Evolutionary conservation across 2,329 filamentous ascomycete species (phyloP).

Genomic region (Pseudonectria buxi): DNA sequence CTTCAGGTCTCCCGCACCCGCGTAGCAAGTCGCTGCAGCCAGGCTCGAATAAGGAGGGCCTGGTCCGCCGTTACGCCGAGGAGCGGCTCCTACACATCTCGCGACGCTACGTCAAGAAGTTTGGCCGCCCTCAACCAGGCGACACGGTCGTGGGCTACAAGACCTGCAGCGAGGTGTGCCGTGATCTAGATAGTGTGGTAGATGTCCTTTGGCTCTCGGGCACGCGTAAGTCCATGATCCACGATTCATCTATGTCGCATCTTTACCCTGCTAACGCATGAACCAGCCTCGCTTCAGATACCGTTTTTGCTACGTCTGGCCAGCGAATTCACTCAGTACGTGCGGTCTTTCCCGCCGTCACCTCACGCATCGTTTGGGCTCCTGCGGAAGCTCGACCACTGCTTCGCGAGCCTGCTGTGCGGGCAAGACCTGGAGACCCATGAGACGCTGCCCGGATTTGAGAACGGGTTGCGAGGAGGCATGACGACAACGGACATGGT

Average conservation of each 20-base stretch:
- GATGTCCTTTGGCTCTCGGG: conserved; percentile 82
- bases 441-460: conserved; percentile 63
- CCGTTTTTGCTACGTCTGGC: conserved; percentile 78
- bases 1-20: conserved; percentile 46
- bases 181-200: conserved; percentile 66
- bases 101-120: conserved; percentile 56
- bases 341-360: conserved; percentile 58
- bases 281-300: conserved; percentile 55
- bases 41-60: conserved; percentile 54
- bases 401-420: conserved; percentile 68
- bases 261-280: conserved; percentile 1
- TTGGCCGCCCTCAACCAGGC: conserved; percentile 36
- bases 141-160: conserved; percentile 48
- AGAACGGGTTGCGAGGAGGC: conserved; percentile 52
- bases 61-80: conserved; percentile 51
- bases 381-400: conserved; percentile 73
- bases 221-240: conserved; percentile 56
- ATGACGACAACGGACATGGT: conserved; percentile 82
- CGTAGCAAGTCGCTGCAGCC: conserved; percentile 45
- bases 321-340: conserved; percentile 62
- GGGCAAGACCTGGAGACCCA: conserved; percentile 61
- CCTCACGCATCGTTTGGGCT: conserved; percentile 63
- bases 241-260: not conserved
- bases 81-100: conserved; percentile 46
- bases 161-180: conserved; percentile 62